Base-by-base conservation (phyloP, 2,329 filamentous ascomycete species). In the Verticillium albo-atrum region DNA sequence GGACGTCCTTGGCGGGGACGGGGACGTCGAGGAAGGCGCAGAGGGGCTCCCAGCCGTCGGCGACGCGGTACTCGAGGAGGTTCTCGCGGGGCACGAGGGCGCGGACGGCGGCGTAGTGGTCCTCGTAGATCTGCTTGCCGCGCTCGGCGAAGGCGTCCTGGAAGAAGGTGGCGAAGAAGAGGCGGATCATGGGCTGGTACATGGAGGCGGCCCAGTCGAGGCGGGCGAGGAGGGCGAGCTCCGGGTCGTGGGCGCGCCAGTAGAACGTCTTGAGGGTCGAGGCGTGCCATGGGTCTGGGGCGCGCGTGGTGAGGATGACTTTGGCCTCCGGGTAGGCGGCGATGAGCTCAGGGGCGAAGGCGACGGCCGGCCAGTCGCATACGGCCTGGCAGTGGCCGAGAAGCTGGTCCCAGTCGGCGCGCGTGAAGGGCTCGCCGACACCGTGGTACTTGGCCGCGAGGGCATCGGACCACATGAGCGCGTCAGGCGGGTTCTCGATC, bases 311-410 rank as follows among this genome's bases (percentile, higher is more conserved):
- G 61, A 71, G 71, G 27, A 79, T 72, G 10, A 79, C 74, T 54
- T 72, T 74, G 9, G 77, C 76, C 26, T 78, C 69, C 0, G 77
- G 77, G 58, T 78, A 79, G 17, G 77, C 60, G 28, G 73, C 68
- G 56, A 79, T 61, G 26, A 79, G 64, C 54, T 79, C 75, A 32
- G 71, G 68, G 25, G 60, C 69, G 20, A 78, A 69, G 34, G 72
- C 64, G 27, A 66, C 70, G 3, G 71, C 70, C 1, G 77, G 77
- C 1, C 71, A 64, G 60, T 80, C 78, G 12, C 63, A 65, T 12
- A 74, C 71, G 17, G 74, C 77, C 2, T 63, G 63, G n/a, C 60
- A 65, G 9, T 57, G 59, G 35, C 62, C 62, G 4, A 67, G 63
- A 4, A 67, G 56, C 58, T 65, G 64, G 28, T 67, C 62, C 27